A percentile compares a stretch with the other conserved stretches of the same genome.
phyloP scores from a whole-genome alignment of 2,329 filamentous ascomycete genomes.

The Diplodia intermedia region DNA sequence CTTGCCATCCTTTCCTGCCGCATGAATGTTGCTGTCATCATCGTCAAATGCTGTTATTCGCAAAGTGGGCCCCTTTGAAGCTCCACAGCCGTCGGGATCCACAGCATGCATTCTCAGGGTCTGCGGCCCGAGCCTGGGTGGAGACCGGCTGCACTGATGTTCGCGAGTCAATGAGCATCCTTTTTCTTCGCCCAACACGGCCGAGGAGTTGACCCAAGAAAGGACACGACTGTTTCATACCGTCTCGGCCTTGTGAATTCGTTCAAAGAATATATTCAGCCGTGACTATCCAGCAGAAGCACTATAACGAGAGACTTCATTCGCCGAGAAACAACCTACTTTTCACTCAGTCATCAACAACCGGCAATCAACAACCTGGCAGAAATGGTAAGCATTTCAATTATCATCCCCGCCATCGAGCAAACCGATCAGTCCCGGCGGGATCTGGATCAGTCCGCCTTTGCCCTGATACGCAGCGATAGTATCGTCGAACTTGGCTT shows the following conservation, averaged over 20 bases:
- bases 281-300: too few relatives aligned
- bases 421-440: slow-evolving; percentile 5
- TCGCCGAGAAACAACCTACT: too few relatives aligned
- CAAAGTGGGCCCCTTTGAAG: background rate
- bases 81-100: background rate
- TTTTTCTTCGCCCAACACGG: too few relatives aligned
- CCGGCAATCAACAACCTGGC: too few relatives aligned
- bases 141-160: background rate
- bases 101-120: background rate
- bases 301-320: too few relatives aligned
- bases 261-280: too few relatives aligned
- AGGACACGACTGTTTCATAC: too few relatives aligned
- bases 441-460: slow-evolving; percentile 6
- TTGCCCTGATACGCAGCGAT: slow-evolving; percentile 15
- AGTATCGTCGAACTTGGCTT: background rate
- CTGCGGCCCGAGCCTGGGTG: background rate
- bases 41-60: background rate
- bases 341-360: too few relatives aligned
- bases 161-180: background rate
- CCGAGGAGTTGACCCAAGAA: too few relatives aligned
- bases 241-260: too few relatives aligned
- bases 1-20: background rate
- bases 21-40: background rate
- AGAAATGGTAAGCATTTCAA: too few relatives aligned
- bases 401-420: background rate